phyloP scores from a whole-genome alignment of 2,329 filamentous ascomycete species.

The Cladosporium sp. region DNA sequence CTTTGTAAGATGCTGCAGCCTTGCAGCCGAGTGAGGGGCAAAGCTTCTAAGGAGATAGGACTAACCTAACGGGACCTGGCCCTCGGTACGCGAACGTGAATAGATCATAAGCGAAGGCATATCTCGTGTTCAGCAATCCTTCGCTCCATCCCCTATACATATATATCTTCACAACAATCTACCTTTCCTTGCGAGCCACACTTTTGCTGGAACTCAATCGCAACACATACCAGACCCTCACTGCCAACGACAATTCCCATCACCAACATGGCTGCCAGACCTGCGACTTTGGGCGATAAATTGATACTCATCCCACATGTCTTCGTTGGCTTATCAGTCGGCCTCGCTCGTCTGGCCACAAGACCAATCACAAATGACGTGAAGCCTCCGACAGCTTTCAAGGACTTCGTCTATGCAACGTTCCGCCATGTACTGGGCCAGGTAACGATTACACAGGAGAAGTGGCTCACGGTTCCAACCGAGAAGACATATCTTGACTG shows the following conservation, averaged over 20 bases:
- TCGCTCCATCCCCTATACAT: neutral
- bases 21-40: neutral
- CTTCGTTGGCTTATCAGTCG: neutral
- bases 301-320: constrained; percentile 11
- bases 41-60: neutral
- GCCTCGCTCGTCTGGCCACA: constrained; percentile 5
- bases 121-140: neutral
- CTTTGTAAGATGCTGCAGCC: neutral
- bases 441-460: constrained; percentile 38
- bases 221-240: too few relatives aligned
- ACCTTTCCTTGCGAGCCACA: neutral
- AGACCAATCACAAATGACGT: constrained; percentile 15
- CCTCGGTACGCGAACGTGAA: neutral
- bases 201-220: neutral
- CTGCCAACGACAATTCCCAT: neutral
- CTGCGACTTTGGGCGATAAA: constrained; percentile 12
- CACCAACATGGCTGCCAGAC: constrained; percentile 13
- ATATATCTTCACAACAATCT: neutral
- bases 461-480: constrained; percentile 38
- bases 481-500: constrained; percentile 41
- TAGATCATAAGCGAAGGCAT: neutral
- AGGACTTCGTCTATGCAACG: constrained; percentile 9
- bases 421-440: constrained; percentile 5
- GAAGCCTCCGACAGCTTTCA: constrained; percentile 14
- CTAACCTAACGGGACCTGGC: neutral